Evolutionary conservation across 768 basidiomycete species (phyloP), one percentile per base, ranked within the genome.

Genomic region (Mycena rebaudengoi): DNA sequence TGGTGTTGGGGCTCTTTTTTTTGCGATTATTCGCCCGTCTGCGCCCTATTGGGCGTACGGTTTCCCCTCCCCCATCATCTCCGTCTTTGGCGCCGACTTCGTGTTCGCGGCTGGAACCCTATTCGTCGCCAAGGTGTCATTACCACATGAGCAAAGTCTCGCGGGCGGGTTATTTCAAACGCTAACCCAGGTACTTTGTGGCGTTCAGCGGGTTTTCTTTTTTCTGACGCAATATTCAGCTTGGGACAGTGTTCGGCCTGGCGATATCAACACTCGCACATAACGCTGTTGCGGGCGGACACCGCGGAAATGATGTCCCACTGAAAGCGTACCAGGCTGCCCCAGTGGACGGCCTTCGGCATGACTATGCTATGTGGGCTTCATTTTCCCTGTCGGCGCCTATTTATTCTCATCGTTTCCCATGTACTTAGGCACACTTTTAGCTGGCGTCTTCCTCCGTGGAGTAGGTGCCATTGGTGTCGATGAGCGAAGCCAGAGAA

Each of bases 91-190:
- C 20, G 91, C 87, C 1, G 93, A 94, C 70, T 91, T 94, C 64
- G 86, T 91, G 2, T 94, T 87, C 69, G 79, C 92, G 0, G 77
- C 87, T 0, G 93, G 92, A 3, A 90, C 90, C 6, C 76, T 94
- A 16, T 94, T 90, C 68, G 85, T 92, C 41, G 89, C 91, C 4
- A 90, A 88, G 69, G 81, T 90, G 11, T 82, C 86, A 2, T 73
- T 83, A 1, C 87, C 86, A 4, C 82, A 90, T 56, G 92, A 94
- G 68, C 92, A 94, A 74, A 89, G 87, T 74, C 79, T 94, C 5
- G 87, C 88, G 5, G 92, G 91, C 3, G 92, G 87, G 12, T 61
- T 93, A 20, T 93, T 94, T 74, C 90, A 91, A 71, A 92, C 92
- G 1, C 87, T 94, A 85, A 89, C 85, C 6, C 89, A 91, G 79